Conservation (phyloP, 441 rosid species). For the Populus trichocarpa region DNA sequence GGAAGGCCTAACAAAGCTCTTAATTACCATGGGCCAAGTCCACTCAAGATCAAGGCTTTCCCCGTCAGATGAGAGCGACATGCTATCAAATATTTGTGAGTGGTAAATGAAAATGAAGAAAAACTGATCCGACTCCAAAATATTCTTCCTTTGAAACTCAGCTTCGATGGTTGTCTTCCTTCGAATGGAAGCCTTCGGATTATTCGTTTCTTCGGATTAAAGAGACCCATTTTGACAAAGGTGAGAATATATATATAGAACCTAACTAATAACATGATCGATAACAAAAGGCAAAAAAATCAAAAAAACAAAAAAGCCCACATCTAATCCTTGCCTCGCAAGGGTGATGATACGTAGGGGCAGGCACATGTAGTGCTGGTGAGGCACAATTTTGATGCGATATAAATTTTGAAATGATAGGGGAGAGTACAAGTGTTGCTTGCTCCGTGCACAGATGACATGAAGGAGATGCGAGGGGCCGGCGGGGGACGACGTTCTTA, state of each 20-base stretch:
- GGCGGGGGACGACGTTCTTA: constrained; percentile 18
- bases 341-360: constrained; percentile 26
- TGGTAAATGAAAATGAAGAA: no score
- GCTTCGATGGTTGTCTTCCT: background rate
- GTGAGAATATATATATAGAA: background rate
- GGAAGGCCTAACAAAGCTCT: background rate
- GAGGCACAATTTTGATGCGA: constrained; percentile 23
- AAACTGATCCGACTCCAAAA: background rate
- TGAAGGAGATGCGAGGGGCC: constrained; percentile 3
- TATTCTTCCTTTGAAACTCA: background rate
- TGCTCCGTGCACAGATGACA: constrained; percentile 30
- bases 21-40: background rate
- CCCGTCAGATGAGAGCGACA: no score
- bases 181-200: background rate
- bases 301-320: background rate
- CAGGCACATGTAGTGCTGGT: constrained; percentile 58
- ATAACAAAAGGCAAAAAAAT: no score
- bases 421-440: constrained; percentile 8
- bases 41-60: background rate
- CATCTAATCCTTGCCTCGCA: constrained; percentile 9
- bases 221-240: background rate
- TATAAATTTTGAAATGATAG: constrained; percentile 23
- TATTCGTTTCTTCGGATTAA: background rate
- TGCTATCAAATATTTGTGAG: background rate
- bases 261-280: background rate